Evolutionary conservation across 1,284 basidiomycete species (phyloP).

Genomic region (Schizopora paradoxa): DNA sequence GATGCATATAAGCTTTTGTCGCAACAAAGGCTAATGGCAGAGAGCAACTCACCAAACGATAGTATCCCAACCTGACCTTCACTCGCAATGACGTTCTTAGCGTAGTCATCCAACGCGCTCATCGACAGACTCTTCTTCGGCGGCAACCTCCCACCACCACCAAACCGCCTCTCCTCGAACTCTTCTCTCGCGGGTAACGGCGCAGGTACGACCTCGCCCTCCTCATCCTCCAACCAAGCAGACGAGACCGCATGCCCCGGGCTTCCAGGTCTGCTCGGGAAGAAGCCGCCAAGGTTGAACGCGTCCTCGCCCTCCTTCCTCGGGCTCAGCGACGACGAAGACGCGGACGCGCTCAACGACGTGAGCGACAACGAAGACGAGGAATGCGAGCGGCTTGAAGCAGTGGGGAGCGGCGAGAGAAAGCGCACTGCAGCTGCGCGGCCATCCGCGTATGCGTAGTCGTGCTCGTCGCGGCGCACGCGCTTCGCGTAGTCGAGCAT

Average conservation of each 20-base stretch:
- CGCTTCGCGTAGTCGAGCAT: no score
- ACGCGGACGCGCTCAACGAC: no score
- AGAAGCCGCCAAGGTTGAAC: constrained; percentile 46
- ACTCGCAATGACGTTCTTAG: constrained; percentile 33
- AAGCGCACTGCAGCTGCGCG: no score
- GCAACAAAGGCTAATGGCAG: background rate
- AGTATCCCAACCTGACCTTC: constrained; percentile 48
- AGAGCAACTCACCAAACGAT: constrained; percentile 31
- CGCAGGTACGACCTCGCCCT: background rate
- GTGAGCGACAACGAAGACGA: no score
- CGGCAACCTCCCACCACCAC: background rate
- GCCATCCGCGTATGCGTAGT: no score
- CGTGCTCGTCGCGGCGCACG: no score
- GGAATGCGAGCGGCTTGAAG: no score
- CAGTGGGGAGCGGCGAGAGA: no score
- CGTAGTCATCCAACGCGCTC: constrained; percentile 21
- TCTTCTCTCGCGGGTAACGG: background rate
- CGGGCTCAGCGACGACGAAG: no score
- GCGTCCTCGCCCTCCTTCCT: constrained; percentile 35
- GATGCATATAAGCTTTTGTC: background rate
- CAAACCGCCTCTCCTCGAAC: background rate
- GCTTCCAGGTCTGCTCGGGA: constrained; percentile 34
- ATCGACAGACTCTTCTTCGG: constrained; percentile 8
- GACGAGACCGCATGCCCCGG: constrained; percentile 23
- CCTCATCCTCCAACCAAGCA: constrained; percentile 35